Base-by-base conservation (phyloP, 2,329 filamentous ascomycete genomes). In the Pseudocercospora fijiensis region DNA sequence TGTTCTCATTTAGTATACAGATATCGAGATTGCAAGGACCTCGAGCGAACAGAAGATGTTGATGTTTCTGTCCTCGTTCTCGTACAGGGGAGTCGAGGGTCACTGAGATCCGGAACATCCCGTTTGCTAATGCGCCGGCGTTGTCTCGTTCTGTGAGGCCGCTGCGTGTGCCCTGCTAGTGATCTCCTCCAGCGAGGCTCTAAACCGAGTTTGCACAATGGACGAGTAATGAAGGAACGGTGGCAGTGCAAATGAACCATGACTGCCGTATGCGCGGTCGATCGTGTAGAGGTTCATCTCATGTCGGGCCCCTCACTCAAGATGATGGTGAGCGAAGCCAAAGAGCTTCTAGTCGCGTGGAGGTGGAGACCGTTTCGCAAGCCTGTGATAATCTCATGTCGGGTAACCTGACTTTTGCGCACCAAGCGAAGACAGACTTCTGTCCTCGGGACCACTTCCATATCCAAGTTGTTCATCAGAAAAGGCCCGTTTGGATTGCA, bases 231-330 rank as follows among this genome's bases (percentile, higher is more conserved):
- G 58, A 58, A 56, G 58, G 37, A 53, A 27, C n/a, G 24, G 57
- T 58, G 60, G 60, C 55, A 37, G 60, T 47, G 52, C 60, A 20
- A 24, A 41, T 43, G 33, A 28, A 58, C 59, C 45, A 24, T 60
- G 57, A 62, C 52, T 63, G 62, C 60, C 62, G 60, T 51, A 65
- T 62, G 62, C 62, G 62, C 51, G 20, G 59, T 51, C 60, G 65
- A 67, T 64, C 60, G 56, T 41, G 51, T 57, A 57, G 18, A 57
- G 58, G 33, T 22, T 49, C 37, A 51, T 22, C 27, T 51, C 62
- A 56, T 57, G 49, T 51, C 26, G 30, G 37, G 37, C 60, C 57
- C 24, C 56, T 43, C 62, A 64, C 47, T 58, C 58, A 56, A 64
- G 53, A 64, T 64, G 62, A 61, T 13, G 43, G 52, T 64, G 58